A percentile compares a stretch with the other conserved stretches of the same genome.
Conservation (phyloP, 306 rosid genomes). For the Rubus parviflorus region DNA sequence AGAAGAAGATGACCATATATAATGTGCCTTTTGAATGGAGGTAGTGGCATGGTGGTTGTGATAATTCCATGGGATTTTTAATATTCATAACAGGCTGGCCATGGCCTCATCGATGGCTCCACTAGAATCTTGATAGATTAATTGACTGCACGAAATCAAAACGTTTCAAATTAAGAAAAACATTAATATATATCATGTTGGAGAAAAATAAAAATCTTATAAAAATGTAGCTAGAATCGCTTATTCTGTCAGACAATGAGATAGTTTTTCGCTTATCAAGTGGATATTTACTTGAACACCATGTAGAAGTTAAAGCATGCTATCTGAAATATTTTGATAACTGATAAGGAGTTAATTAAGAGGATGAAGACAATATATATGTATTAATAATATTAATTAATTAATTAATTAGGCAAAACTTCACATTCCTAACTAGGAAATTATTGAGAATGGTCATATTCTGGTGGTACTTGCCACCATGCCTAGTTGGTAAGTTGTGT, state of each 20-base stretch:
- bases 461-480: too few species aligned
- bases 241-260: background rate
- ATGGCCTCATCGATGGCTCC: background rate
- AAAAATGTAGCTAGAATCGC: background rate
- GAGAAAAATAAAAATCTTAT: background rate
- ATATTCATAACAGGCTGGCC: conserved; percentile 2
- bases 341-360: too few species aligned
- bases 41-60: background rate
- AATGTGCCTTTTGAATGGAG: background rate
- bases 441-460: too few species aligned
- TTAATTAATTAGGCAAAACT: too few species aligned
- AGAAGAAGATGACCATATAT: background rate
- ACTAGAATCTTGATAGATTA: background rate
- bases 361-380: too few species aligned
- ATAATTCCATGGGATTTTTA: background rate
- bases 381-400: too few species aligned
- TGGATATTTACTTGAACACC: background rate
- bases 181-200: too few species aligned
- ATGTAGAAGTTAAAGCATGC: background rate
- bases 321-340: too few species aligned
- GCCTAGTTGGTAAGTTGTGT: too few species aligned
- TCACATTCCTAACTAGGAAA: background rate
- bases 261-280: too few species aligned
- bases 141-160: background rate
- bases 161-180: background rate